Conservation (phyloP, 495 filamentous ascomycete species). For the Poronia punctata region DNA sequence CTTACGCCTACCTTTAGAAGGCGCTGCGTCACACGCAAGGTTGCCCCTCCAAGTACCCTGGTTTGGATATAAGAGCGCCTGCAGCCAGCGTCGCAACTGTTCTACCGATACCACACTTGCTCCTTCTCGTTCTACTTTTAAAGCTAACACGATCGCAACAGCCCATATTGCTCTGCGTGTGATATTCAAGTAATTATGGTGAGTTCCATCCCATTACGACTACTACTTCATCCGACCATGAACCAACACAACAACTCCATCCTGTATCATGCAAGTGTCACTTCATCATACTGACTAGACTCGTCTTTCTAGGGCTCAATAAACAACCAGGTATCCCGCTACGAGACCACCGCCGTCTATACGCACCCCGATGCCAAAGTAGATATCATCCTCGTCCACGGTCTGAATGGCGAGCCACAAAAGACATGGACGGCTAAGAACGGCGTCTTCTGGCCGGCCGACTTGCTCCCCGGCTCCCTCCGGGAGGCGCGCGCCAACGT, state of each 20-base stretch:
- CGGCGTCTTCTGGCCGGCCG: slow-evolving; percentile 67
- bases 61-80: slow-evolving; percentile 7
- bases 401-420: slow-evolving; percentile 70
- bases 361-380: slow-evolving; percentile 51
- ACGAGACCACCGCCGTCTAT: slow-evolving; percentile 65
- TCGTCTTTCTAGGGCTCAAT: slow-evolving; percentile 32
- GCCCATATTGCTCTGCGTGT: slow-evolving; percentile 14
- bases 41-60: slow-evolving; percentile 1
- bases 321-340: slow-evolving; percentile 53
- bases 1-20: slow-evolving; percentile 2
- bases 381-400: slow-evolving; percentile 75
- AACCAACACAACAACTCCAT: slow-evolving; percentile 10
- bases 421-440: slow-evolving; percentile 66
- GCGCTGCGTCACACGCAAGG: slow-evolving; percentile 2
- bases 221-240: background rate
- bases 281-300: slow-evolving; percentile 17
- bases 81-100: slow-evolving; percentile 2
- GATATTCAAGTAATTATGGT: slow-evolving; percentile 24
- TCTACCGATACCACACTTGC: slow-evolving; percentile 10
- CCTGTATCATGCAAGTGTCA: slow-evolving; percentile 2
- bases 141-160: slow-evolving; percentile 10
- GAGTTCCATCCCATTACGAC: slow-evolving; percentile 9
- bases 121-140: slow-evolving; percentile 2
- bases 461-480: slow-evolving; percentile 62
- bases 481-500: slow-evolving; percentile 59